phyloP scores from a whole-genome alignment of 495 filamentous ascomycete species.

The Podospora tetraspora region DNA sequence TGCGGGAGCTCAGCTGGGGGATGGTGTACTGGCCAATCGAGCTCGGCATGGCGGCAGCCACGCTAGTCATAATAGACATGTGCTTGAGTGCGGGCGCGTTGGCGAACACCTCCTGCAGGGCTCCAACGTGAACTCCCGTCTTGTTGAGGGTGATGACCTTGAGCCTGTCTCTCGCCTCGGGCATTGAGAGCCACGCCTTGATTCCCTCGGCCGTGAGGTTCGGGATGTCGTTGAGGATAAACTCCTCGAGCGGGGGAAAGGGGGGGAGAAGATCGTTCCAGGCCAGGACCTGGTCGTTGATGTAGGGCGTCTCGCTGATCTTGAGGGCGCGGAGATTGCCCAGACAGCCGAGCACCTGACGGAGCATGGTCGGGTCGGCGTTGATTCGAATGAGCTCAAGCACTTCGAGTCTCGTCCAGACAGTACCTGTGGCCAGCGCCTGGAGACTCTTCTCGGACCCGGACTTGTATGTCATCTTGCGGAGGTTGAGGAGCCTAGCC shows the following conservation, averaged over 20 bases:
- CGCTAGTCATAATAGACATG: conserved; percentile 62
- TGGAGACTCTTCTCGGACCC: conserved; percentile 78
- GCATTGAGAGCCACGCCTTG: conserved; percentile 50
- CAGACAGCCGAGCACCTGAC: conserved; percentile 65
- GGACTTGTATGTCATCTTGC: conserved; percentile 77
- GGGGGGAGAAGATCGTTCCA: conserved; percentile 54
- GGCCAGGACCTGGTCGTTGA: conserved; percentile 72
- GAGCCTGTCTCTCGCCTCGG: conserved; percentile 48
- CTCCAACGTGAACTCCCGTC: conserved; percentile 60
- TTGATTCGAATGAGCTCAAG: conserved; percentile 68
- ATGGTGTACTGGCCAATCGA: conserved; percentile 42
- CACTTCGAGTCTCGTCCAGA: conserved; percentile 76
- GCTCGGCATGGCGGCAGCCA: conserved; percentile 60
- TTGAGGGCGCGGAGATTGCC: conserved; percentile 64
- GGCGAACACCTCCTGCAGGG: conserved; percentile 59
- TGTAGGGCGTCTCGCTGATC: conserved; percentile 57
- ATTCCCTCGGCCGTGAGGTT: conserved; percentile 67
- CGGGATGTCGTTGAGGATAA: conserved; percentile 63
- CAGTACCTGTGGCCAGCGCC: conserved; percentile 53
- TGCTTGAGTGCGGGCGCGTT: conserved; percentile 55
- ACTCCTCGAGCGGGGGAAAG: conserved; percentile 64
- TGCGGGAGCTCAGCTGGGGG: conserved; percentile 59
- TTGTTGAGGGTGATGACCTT: conserved; percentile 56
- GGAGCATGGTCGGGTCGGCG: conserved; percentile 64
- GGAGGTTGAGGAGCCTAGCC: conserved; percentile 71